Base-by-base conservation (phyloP, 768 basidiomycete genomes). In the Calocybe indica region DNA sequence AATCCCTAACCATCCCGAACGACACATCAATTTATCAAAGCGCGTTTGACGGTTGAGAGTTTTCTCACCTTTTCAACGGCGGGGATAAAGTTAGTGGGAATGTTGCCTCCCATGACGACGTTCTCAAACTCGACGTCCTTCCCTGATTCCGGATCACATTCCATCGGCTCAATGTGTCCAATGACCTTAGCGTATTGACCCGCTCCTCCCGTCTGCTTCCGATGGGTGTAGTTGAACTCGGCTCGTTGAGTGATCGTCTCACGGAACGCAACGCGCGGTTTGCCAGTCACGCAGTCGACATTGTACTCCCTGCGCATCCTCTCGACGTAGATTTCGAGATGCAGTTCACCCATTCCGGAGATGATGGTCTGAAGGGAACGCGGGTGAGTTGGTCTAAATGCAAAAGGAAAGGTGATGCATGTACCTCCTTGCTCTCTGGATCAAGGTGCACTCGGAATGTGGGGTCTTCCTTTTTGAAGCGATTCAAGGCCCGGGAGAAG, bases 331-430 rank as follows among this genome's bases (percentile, higher is more conserved):
- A 99, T 95, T 61, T 99, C 96, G 15, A 99, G 79, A 62, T 99
- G 96, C 12, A 99, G 80, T 65, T 99, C 96, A 22, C 96, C 96
- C 96, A 99, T 99, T 14, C 96, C 96, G 30, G 94, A 97, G 55
- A 99, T 97, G 65, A 99, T 98, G 11, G 95, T 98, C 90, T 93
- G 54, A 12, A 11, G 2, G 46, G 37, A 22, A 37, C 7, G 13
- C 31, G 43, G 13, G 22, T 40, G 37, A 42, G 37, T 22, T 28
- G 36, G 8, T 43, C 48, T n/a, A 39, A 32, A 47, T 7, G 33
- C 29, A 14, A 37, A 8, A 38, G 32, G 37, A 13, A 11, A 32
- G 8, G 9, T 13, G n/a, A 29, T 3, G 2, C 12, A 35, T 2
- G 52, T 55, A 88, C 91, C 82, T 99, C 95, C 65, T 95, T 92